Evolutionary conservation across 371 early-diverging fungal species (phyloP), one percentile per base, ranked within the genome.

Genomic region (Gilbertella persicaria): DNA sequence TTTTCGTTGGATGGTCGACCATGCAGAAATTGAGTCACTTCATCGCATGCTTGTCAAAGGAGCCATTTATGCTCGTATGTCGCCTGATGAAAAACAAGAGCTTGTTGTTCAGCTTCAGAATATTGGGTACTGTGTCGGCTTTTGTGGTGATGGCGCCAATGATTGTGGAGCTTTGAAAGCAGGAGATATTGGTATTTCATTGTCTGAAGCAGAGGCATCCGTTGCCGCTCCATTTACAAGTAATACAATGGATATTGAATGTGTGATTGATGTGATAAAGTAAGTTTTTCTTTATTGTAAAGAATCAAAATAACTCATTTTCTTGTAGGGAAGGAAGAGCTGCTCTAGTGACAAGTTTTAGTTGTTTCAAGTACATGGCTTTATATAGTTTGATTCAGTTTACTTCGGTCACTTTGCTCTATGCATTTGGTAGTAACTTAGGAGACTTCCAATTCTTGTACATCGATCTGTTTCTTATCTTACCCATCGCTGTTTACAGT

Each of bases 101-200:
- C 76, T 99, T 9, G 96, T 99, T 2, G 90, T 92, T 58, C 81
- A 82, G 37, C 73, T 97, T 20, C 96, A 97, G 69, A 79, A 75
- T 12, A 75, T 97, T 26, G 97, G 92, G 5, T 94, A 97, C 69
- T 91, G 90, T 60, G 90, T 93, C 7, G 94, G 95, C 0, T 97
- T 99, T 58, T 95, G 95, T 73, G 99, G 99, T n/a, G 99, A 99
- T 77, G 99, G 99, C 7, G 99, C 99, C 28, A 99, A 99, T 64
- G 99, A 99, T 72, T 97, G 97, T 77, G 98, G 97, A 19, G 99
- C 99, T 2, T 79, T 99, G 13, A 93, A 93, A 50, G 93, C 93
- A 23, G 99, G 99, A 8, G 98, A 99, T 72, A 95, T 99, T 25
- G 99, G 99, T 2, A 73, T 99, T 14, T 95, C 98, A 14, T 71